Evolutionary conservation across 257 asterid genomes (phyloP).

Genomic region (Mentha longifolia): DNA sequence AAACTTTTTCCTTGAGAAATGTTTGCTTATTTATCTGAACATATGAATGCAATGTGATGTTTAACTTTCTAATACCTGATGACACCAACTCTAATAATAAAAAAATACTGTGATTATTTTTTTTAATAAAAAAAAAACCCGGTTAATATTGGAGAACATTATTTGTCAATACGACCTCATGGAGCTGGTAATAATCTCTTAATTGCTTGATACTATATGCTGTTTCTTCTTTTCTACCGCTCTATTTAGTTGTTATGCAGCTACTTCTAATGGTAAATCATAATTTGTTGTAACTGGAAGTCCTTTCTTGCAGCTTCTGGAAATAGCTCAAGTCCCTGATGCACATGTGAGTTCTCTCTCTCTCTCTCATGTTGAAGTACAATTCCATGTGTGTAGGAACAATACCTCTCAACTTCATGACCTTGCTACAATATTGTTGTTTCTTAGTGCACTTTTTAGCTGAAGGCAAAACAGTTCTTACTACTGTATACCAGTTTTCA

Average conservation of each 20-base stretch:
- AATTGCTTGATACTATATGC: conserved; percentile 19
- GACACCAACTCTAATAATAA: background rate
- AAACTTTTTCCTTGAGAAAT: background rate
- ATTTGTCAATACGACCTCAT: background rate
- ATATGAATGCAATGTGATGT: too few relatives aligned
- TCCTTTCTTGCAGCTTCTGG: conserved; percentile 79
- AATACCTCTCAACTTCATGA: conserved; percentile 19
- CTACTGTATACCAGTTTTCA: conserved; percentile 9
- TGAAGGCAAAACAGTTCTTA: background rate
- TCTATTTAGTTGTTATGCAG: background rate
- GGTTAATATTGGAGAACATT: background rate
- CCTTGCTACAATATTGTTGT: background rate
- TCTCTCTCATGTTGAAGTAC: background rate
- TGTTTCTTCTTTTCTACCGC: background rate
- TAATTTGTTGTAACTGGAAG: conserved; percentile 28
- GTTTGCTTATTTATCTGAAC: conserved; percentile 8
- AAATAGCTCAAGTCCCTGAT: conserved; percentile 98
- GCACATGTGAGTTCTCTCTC: conserved; percentile 64
- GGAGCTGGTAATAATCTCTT: conserved; percentile 1
- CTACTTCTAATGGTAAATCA: conserved; percentile 8
- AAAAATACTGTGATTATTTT: too few relatives aligned
- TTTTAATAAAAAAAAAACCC: background rate
- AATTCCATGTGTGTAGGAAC: conserved; percentile 1
- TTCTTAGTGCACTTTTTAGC: conserved; percentile 4
- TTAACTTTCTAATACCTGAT: conserved; percentile 11